Evolutionary conservation across 805 yeast genomes (phyloP), one percentile per base, ranked within the genome.

Genomic region (Saccharomycopsis fermentans): DNA sequence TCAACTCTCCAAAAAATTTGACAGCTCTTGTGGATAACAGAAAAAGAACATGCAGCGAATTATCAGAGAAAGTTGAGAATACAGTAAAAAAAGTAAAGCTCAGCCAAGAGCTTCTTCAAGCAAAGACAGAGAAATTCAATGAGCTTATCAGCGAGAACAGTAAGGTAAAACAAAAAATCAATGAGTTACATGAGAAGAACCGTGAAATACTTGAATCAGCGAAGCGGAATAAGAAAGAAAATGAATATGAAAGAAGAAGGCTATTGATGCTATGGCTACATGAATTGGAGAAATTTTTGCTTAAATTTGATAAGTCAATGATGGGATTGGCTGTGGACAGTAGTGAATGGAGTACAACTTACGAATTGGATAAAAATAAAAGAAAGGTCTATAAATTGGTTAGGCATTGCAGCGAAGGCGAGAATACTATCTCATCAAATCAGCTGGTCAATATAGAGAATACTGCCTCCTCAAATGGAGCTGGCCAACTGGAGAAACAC

Each of bases 1-100:
- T 61, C 27, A 61, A 56, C 37, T 61, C 63, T 8, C 35, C 56
- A 6, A 50, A 52, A 17, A 61, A 58, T 37, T 54, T 61, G 37
- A 35, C 27, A 6, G 14, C 51, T 4, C 55, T 61, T 21, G 43
- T 58, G 9, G 39, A 37, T n/a, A 58, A 56, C 21, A 32, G 63
- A 36, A 55, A 54, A 37, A 35, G 43, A 24, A 35, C 54, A 3
- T 40, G 37, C 12, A 54, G 57, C 52, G 51, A 54, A 24, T 8
- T 51, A 34, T 54, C 40, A 36, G 40, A n/a, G 24, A 27, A 35
- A 16, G 40, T 27, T 12, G 59, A 57, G 17, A 36, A 5, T 17
- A 29, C 50, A 14, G 16, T 4, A 2, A 57, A 56, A 27, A 56
- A 54, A 19, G 39, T 59, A 16, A 57, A 57, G 19, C 9, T 21